Base-by-base conservation (phyloP, 192 early-diverging fungal species). In the Cladochytrium replicatum region DNA sequence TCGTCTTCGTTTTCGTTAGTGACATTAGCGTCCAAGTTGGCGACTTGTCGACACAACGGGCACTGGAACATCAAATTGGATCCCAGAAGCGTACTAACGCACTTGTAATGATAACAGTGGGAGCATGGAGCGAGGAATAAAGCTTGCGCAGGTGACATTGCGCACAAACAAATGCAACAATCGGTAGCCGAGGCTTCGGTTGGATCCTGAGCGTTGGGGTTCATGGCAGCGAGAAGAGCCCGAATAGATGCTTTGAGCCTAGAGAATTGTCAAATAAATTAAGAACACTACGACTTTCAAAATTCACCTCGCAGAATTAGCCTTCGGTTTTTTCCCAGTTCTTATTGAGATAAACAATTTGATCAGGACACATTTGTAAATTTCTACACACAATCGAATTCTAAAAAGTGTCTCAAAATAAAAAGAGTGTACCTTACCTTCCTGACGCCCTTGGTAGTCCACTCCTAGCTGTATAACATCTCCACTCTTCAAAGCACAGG, bases 391-490 rank as follows among this genome's bases (percentile, higher is more conserved):
- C 28, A 32, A 6, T 43, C 42, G 8, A 21, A 9, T 6, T 8
- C 7, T 31, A 11, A 50, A 47, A 15, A 13, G 37, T 19, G n/a
- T 29, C 27, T 17, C 8, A 17, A 29, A 15, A 32, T 41, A 44
- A 39, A 27, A 4, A 22, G 24, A 11, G 0, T 17, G 26, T 5
- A 31, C 21, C 32, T 56, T 50, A 80, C 83, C 84, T 72, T 89
- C 78, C 25, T 72, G 81, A 21, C 89, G 81, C 39, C 89, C 90
- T 69, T 91, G 89, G 62, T 93, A 93, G 52, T 96, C 92, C 8
- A 93, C 87, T 29, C 92, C 92, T 26, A 96, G 75, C 67, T 96
- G 91, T 45, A 96, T 75, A 19, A 93, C 75, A 64, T 96, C 92
- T 5, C 86, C 86, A 66, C 86, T 79, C 41, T 87, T 83, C 29